phyloP scores from a whole-genome alignment of 805 yeast genomes.

The Yarrowia divulgata region DNA sequence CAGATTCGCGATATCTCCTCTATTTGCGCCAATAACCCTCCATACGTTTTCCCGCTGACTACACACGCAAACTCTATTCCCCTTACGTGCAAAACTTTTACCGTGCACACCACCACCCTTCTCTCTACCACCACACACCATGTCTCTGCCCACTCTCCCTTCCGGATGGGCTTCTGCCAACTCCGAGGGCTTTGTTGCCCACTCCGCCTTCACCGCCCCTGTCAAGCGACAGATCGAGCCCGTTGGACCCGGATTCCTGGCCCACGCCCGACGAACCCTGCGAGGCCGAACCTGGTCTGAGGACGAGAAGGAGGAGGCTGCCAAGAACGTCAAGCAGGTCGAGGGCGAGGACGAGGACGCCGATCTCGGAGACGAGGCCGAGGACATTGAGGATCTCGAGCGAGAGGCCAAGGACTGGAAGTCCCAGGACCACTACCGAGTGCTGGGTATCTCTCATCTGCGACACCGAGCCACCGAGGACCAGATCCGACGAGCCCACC shows the following conservation, averaged over 20 bases:
- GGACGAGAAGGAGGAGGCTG: conserved; percentile 92
- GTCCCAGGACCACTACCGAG: conserved; percentile 93
- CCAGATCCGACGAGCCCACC: conserved; percentile 94
- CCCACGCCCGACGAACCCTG: conserved; percentile 94
- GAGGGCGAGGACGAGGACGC: conserved; percentile 63
- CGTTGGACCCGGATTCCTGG: conserved; percentile 93
- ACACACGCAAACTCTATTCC: too few relatives aligned
- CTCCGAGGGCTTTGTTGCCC: conserved; percentile 46
- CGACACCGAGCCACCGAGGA: conserved; percentile 91
- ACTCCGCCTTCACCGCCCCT: conserved; percentile 47
- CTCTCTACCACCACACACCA: conserved; percentile 3
- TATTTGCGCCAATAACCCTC: too few relatives aligned
- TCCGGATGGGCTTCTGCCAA: conserved; percentile 44
- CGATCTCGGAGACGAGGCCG: conserved; percentile 66
- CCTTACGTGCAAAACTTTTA: conserved; percentile 4
- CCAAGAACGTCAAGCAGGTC: conserved; percentile 74
- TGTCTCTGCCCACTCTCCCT: conserved; percentile 46
- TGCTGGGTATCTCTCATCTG: conserved; percentile 88
- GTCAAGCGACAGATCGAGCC: conserved; percentile 82
- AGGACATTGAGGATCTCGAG: conserved; percentile 77
- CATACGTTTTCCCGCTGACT: too few relatives aligned
- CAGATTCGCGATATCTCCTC: too few relatives aligned
- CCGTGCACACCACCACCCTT: too few relatives aligned
- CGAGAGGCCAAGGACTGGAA: conserved; percentile 99
- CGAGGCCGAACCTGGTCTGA: conserved; percentile 99